Percentiles rank a stretch among this genome's conserved stretches.
Conservation (phyloP, 768 basidiomycete species). For the Mycena latifolia region DNA sequence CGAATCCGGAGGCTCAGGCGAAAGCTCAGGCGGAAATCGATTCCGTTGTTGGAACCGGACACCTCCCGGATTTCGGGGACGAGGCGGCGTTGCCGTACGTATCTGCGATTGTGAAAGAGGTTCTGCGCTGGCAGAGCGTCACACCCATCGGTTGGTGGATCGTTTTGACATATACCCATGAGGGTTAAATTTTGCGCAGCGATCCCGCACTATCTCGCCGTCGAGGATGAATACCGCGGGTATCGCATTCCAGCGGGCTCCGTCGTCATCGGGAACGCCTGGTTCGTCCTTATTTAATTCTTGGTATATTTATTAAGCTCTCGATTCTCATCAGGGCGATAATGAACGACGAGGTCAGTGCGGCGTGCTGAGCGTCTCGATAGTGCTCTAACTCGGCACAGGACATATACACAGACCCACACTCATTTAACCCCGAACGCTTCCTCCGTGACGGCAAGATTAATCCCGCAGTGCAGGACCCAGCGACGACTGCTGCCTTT, state of each 20-base stretch:
- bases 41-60: slow-evolving; percentile 40
- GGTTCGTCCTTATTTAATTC: slow-evolving; percentile 25
- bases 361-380: too few species aligned
- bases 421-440: slow-evolving; percentile 52
- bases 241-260: slow-evolving; percentile 49
- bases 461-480: slow-evolving; percentile 31
- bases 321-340: too few species aligned
- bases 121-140: slow-evolving; percentile 18
- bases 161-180: neutral
- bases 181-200: slow-evolving; percentile 28
- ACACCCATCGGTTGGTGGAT: slow-evolving; percentile 11
- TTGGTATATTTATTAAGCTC: too few species aligned
- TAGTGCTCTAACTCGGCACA: too few species aligned
- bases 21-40: slow-evolving; percentile 50
- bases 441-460: slow-evolving; percentile 44
- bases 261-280: slow-evolving; percentile 40
- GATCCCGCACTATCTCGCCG: slow-evolving; percentile 43
- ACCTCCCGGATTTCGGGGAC: slow-evolving; percentile 43
- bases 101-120: slow-evolving; percentile 11
- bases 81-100: slow-evolving; percentile 38
- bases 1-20: slow-evolving; percentile 44
- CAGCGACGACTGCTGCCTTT: slow-evolving; percentile 25
- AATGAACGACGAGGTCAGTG: too few species aligned
- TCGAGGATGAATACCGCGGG: slow-evolving; percentile 51
- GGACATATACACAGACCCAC: slow-evolving; percentile 48